A percentile compares a stretch with the other conserved stretches of the same genome.
Conservation (phyloP, 1,139 yeast species). For the Pichia sp. region DNA sequence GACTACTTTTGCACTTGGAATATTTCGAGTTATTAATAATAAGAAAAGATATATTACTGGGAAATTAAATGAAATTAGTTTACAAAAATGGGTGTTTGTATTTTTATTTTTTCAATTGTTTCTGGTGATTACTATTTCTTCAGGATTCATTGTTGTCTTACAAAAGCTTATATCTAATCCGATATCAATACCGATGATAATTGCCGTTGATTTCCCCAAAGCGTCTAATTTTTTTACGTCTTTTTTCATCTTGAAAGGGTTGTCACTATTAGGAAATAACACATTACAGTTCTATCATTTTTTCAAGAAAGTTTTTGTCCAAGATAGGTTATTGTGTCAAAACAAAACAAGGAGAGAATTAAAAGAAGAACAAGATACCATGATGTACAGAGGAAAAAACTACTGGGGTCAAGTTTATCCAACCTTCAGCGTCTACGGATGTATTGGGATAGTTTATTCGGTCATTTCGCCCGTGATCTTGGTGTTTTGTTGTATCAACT, state of each 20-base stretch:
- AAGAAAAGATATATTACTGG: constrained; percentile 51
- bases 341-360: constrained; percentile 54
- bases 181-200: constrained; percentile 58
- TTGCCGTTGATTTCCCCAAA: constrained; percentile 73
- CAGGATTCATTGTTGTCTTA: constrained; percentile 65
- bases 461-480: constrained; percentile 73
- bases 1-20: constrained; percentile 48
- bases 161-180: constrained; percentile 65
- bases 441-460: constrained; percentile 71
- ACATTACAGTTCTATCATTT: constrained; percentile 51
- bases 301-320: constrained; percentile 34
- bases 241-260: constrained; percentile 62
- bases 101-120: constrained; percentile 79
- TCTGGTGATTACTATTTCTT: constrained; percentile 76
- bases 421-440: constrained; percentile 64
- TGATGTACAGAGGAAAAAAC: constrained; percentile 24
- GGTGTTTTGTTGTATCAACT: constrained; percentile 53
- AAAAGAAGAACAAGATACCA: constrained; percentile 34
- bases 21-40: constrained; percentile 44
- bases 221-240: constrained; percentile 78
- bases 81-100: constrained; percentile 62
- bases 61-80: constrained; percentile 49
- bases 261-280: constrained; percentile 65
- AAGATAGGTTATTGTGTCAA: neutral
- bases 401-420: constrained; percentile 81